These are phyloP conservation scores for Adansonia digitata DNA, from an alignment of 345 rosid species.

Conservation along the genomic window DNA sequence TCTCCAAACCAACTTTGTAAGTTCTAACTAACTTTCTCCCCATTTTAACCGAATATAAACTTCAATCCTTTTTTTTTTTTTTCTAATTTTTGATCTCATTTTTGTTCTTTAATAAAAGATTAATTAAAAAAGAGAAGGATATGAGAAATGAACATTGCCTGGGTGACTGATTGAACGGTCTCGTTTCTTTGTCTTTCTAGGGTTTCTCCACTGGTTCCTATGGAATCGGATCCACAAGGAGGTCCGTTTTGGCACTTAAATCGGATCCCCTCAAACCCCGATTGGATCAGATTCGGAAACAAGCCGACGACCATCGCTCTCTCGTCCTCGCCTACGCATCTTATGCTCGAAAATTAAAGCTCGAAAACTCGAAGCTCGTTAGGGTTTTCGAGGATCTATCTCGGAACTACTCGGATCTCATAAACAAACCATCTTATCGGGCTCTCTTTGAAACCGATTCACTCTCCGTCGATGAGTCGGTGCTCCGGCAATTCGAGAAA, in stretches of 20 bases:
- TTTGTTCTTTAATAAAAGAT: neutral
- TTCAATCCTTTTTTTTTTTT: neutral
- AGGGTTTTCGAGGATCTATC: conserved; percentile 87
- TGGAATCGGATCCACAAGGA: conserved; percentile 55
- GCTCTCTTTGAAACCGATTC: conserved; percentile 65
- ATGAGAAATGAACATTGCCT: neutral
- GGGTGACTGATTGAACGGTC: neutral
- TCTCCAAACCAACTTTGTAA: conserved; percentile 42
- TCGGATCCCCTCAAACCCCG: conserved; percentile 89
- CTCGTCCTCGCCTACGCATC: conserved; percentile 78
- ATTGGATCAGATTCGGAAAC: conserved; percentile 85
- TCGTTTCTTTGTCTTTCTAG: conserved; percentile 23
- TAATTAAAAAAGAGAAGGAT: neutral
- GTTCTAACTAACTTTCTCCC: conserved; percentile 1
- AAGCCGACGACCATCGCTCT: conserved; percentile 92
- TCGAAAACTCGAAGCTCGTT: conserved; percentile 83
- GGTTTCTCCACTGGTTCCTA: conserved; percentile 29
- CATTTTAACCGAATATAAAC: neutral
- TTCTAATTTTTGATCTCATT: no score
- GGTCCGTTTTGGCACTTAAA: conserved; percentile 76
- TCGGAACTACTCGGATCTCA: conserved; percentile 73
- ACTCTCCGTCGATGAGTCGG: conserved; percentile 54
- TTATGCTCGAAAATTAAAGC: conserved; percentile 91
- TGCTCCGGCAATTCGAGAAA: conserved; percentile 76
- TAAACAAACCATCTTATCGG: conserved; percentile 59